Evolutionary conservation across 257 asterid species (phyloP).

Genomic region (Nyctanthes arbortristis): DNA sequence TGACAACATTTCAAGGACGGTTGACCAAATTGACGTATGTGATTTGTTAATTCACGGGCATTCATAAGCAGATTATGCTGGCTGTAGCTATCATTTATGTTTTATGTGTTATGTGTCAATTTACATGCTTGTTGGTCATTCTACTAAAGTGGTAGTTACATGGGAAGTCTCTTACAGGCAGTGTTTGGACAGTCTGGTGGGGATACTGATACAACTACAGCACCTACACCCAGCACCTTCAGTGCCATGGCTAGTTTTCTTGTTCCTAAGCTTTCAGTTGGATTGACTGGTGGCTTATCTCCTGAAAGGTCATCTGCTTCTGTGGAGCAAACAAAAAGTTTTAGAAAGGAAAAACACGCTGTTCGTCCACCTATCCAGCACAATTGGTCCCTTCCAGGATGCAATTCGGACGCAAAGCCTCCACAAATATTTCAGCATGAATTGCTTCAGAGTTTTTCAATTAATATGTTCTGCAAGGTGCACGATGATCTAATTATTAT

Average conservation of each 20-base stretch:
- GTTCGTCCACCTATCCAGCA: conserved; percentile 98
- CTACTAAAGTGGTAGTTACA: conserved; percentile 18
- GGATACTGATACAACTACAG: conserved; percentile 53
- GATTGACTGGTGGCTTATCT: conserved; percentile 64
- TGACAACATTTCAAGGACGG: conserved; percentile 69
- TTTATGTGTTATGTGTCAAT: too few relatives aligned
- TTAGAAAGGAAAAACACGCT: conserved; percentile 80
- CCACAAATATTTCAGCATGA: too few relatives aligned
- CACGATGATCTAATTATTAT: not conserved
- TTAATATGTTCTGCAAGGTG: conserved; percentile 98
- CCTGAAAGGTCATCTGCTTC: conserved; percentile 69
- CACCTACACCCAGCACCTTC: conserved; percentile 75
- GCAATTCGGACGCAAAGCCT: too few relatives aligned
- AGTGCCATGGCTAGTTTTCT: conserved; percentile 97
- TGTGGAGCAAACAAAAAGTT: conserved; percentile 56
- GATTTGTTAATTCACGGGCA: conserved; percentile 1
- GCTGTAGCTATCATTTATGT: conserved; percentile 13
- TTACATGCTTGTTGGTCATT: conserved; percentile 5
- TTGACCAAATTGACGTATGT: conserved; percentile 85
- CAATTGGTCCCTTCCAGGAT: conserved; percentile 86
- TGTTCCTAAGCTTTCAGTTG: conserved; percentile 80
- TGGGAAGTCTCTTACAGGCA: conserved; percentile 50
- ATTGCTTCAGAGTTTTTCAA: too few relatives aligned
- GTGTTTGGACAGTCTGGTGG: conserved; percentile 75
- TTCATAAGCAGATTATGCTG: conserved; percentile 18